These are phyloP conservation scores for Penicillium vulpinum DNA, from an alignment of 2,329 filamentous ascomycete genomes.

Conservation along the genomic window DNA sequence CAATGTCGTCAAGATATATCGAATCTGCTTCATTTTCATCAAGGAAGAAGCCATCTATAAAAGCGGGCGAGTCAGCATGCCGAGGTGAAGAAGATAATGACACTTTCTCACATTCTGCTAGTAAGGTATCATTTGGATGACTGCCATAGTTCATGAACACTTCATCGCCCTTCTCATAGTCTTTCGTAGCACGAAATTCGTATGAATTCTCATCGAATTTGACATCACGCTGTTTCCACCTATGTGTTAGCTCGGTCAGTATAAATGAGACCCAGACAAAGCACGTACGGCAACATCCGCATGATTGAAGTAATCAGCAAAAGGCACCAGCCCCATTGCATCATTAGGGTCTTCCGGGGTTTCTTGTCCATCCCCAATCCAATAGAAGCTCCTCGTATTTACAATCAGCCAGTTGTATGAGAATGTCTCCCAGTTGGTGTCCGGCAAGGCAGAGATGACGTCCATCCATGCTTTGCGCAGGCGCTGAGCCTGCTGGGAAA, in stretches of 20 bases:
- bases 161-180: slow-evolving; percentile 43
- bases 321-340: slow-evolving; percentile 48
- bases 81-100: neutral
- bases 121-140: slow-evolving; percentile 46
- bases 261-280: neutral
- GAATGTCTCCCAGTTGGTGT: slow-evolving; percentile 46
- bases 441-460: slow-evolving; percentile 47
- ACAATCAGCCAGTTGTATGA: slow-evolving; percentile 62
- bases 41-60: slow-evolving; percentile 46
- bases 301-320: slow-evolving; percentile 52
- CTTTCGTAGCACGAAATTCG: slow-evolving; percentile 36
- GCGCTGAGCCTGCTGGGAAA: slow-evolving; percentile 55
- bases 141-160: slow-evolving; percentile 47
- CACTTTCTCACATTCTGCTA: slow-evolving; percentile 43
- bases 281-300: slow-evolving; percentile 41
- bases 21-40: slow-evolving; percentile 42
- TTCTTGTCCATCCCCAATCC: slow-evolving; percentile 46
- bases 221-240: slow-evolving; percentile 37
- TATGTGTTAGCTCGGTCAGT: neutral
- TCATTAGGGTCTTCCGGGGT: slow-evolving; percentile 44
- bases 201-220: slow-evolving; percentile 39
- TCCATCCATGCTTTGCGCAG: slow-evolving; percentile 53
- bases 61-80: neutral
- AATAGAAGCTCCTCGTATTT: slow-evolving; percentile 62
- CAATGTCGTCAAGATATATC: slow-evolving; percentile 45